phyloP scores from a whole-genome alignment of 2,329 filamentous ascomycete genomes.

The Lecanoromycetidae sp. region DNA sequence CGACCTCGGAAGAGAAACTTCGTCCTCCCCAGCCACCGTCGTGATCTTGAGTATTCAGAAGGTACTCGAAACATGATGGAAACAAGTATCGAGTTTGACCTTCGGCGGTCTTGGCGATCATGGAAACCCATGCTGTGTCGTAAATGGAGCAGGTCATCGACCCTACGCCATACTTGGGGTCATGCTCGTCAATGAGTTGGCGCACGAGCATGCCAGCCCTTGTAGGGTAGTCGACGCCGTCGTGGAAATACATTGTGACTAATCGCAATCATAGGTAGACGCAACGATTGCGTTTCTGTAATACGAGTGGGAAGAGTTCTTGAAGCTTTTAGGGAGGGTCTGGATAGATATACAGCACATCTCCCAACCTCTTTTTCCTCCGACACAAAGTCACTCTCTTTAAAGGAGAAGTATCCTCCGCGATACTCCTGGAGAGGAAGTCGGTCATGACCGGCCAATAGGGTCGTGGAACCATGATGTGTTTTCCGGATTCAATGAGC shows the following conservation, averaged over 20 bases:
- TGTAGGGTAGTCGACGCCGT: slow-evolving; percentile 1
- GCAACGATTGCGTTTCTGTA: neutral
- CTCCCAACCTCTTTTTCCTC: neutral
- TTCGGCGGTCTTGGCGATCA: slow-evolving; percentile 11
- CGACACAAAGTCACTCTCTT: neutral
- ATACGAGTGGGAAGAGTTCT: neutral
- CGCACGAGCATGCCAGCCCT: slow-evolving; percentile 9
- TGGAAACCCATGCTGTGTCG: slow-evolving; percentile 14
- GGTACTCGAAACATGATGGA: slow-evolving; percentile 10
- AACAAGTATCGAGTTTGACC: slow-evolving; percentile 8
- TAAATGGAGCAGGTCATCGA: slow-evolving; percentile 14
- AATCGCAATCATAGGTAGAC: neutral
- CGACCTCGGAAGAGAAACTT: slow-evolving; percentile 20
- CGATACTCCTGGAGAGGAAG: slow-evolving; percentile 3
- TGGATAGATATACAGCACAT: neutral
- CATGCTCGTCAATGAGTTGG: slow-evolving; percentile 9
- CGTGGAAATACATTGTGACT: slow-evolving; percentile 8
- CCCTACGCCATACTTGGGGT: slow-evolving; percentile 12
- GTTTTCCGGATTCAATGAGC: neutral
- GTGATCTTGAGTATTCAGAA: slow-evolving; percentile 9
- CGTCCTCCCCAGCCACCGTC: slow-evolving; percentile 12
- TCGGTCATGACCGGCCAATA: neutral
- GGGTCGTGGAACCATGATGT: neutral
- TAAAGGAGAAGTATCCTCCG: neutral
- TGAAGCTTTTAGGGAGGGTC: neutral